A percentile compares a stretch with the other conserved stretches of the same genome.
Evolutionary conservation across 305 asterid genomes (phyloP).

Genomic region (Solanum aculeatissimum): DNA sequence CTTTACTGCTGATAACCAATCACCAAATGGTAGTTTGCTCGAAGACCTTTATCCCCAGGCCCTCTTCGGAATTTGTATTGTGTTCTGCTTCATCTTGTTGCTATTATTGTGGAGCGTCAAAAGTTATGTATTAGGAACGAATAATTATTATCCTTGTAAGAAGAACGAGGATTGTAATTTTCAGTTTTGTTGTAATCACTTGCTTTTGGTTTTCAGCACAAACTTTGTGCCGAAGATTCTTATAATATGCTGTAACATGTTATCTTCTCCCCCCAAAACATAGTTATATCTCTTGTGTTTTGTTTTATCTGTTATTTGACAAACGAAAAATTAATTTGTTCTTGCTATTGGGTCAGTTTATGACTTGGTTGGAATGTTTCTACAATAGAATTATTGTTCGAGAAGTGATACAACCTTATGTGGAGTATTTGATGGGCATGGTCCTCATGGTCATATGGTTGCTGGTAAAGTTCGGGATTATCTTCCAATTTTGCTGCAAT

Average conservation of each 20-base stretch:
- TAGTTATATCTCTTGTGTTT: neutral
- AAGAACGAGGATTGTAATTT: neutral
- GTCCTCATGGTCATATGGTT: constrained; percentile 46
- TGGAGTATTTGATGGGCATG: constrained; percentile 53
- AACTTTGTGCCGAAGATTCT: neutral
- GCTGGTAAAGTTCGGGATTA: constrained; percentile 44
- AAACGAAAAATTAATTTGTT: constrained; percentile 3
- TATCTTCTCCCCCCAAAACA: neutral
- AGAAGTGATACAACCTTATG: constrained; percentile 32
- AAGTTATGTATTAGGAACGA: neutral
- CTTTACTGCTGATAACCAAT: neutral
- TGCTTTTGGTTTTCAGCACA: neutral
- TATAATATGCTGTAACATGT: neutral
- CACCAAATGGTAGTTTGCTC: neutral
- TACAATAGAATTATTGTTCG: constrained; percentile 53
- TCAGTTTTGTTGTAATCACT: neutral
- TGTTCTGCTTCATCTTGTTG: neutral
- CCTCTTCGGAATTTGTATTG: neutral
- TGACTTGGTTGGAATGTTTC: constrained; percentile 62
- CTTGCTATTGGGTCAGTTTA: constrained; percentile 38
- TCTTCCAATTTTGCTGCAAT: constrained; percentile 28
- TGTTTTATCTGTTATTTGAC: neutral
- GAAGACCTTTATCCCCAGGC: neutral
- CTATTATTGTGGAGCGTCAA: neutral
- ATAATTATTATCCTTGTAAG: neutral